phyloP scores from a whole-genome alignment of 768 basidiomycete genomes.

The Atractiella rhizophila region DNA sequence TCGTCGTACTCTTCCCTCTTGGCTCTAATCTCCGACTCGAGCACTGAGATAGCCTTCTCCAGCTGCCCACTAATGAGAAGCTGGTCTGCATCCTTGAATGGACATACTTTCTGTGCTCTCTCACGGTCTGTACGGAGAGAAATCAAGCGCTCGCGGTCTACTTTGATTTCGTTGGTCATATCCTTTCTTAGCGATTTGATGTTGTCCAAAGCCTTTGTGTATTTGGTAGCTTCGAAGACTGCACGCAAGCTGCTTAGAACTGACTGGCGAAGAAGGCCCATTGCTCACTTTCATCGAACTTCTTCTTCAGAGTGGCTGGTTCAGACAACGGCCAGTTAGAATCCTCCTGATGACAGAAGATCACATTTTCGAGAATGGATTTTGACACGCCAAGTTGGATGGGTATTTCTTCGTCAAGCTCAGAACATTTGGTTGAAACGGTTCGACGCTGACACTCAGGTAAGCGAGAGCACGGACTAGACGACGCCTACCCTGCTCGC shows the following conservation, averaged over 20 bases:
- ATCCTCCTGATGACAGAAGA: constrained; percentile 98
- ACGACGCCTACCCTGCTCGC: constrained; percentile 43
- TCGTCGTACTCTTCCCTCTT: constrained; percentile 55
- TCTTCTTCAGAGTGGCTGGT: constrained; percentile 76
- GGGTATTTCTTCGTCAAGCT: constrained; percentile 86
- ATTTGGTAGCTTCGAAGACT: constrained; percentile 98
- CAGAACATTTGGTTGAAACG: constrained; percentile 92
- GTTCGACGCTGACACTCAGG: constrained; percentile 32
- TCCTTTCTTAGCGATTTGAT: constrained; percentile 82
- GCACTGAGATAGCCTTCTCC: constrained; percentile 20
- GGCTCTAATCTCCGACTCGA: constrained; percentile 35
- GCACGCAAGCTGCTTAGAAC: too few species aligned
- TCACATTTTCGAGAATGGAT: constrained; percentile 95
- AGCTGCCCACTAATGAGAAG: constrained; percentile 34
- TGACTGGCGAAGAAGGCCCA: too few species aligned
- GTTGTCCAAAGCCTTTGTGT: constrained; percentile 82
- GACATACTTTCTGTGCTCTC: constrained; percentile 43
- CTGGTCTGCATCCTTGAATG: background rate
- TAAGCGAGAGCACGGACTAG: background rate
- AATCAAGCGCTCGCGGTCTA: constrained; percentile 64
- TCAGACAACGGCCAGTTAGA: constrained; percentile 94
- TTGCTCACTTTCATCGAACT: constrained; percentile 99
- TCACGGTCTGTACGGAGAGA: constrained; percentile 55
- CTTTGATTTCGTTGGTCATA: constrained; percentile 64
- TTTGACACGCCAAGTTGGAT: constrained; percentile 82